Conservation (phyloP, 163 green algal species). For the Chlorella variabilis region DNA sequence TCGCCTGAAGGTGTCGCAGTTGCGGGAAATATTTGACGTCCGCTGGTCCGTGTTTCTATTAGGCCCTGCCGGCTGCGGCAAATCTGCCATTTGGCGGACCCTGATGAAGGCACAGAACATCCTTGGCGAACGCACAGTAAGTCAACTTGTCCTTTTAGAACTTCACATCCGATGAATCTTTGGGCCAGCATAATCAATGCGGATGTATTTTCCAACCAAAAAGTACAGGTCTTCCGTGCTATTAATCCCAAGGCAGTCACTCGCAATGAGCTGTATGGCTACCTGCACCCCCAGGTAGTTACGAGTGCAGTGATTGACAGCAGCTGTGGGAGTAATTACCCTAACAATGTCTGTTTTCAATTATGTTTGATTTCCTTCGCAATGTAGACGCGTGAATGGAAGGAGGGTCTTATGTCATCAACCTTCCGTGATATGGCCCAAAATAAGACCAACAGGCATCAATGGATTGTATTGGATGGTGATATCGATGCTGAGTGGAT, state of each 20-base stretch:
- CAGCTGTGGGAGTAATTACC: too few relatives aligned
- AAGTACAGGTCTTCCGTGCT: constrained; percentile 67
- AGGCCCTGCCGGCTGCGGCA: constrained; percentile 87
- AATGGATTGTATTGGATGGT: constrained; percentile 97
- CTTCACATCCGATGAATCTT: too few relatives aligned
- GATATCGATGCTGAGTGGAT: constrained; percentile 98
- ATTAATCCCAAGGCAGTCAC: constrained; percentile 97
- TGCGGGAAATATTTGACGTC: constrained; percentile 93
- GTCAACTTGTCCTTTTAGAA: too few relatives aligned
- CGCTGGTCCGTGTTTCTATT: constrained; percentile 96
- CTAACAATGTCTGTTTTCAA: not conserved
- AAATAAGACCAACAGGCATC: constrained; percentile 83
- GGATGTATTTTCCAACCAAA: too few relatives aligned
- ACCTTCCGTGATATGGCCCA: constrained; percentile 95
- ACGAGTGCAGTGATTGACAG: too few relatives aligned
- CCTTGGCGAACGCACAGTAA: constrained; percentile 86
- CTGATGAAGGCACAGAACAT: constrained; percentile 86
- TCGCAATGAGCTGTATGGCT: constrained; percentile 95
- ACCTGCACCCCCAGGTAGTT: constrained; percentile 75
- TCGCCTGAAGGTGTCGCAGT: constrained; percentile 88
- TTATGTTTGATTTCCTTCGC: not conserved
- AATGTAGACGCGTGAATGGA: constrained; percentile 88
- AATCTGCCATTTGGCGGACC: constrained; percentile 91
- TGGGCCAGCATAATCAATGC: too few relatives aligned
- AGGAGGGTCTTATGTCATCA: constrained; percentile 89